Base-by-base conservation (phyloP, 2,329 filamentous ascomycete genomes). In the Penicillium crustosum region DNA sequence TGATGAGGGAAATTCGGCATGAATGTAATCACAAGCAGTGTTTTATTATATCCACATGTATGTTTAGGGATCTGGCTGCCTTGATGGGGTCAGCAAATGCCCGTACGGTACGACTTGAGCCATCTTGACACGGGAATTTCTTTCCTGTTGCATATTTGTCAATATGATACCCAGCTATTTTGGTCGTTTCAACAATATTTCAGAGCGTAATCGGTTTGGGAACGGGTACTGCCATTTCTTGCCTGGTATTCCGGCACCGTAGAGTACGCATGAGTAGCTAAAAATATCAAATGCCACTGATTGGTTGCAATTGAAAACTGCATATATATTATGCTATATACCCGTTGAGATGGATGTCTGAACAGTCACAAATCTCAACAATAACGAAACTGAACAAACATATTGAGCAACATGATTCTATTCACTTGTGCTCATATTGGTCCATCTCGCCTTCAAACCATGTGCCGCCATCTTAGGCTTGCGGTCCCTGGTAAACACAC, bases 381-480 rank as follows among this genome's bases (percentile, higher is more conserved):
- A 5, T 19, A 39, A 12, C 2, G 10, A 25, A 39, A 2, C 21
- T 4, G 3, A 43, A 27, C 43, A 15, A 31, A 21, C 9, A 2
- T 12, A 12, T 7, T 29, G 3, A n/a, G 4, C 10, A 29, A 23
- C 13, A 15, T 25, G 6, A 19, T 2, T 27, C 29, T 13, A 23
- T 6, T 7, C 6, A 12, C n/a, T 47, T 17, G 15, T 8, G 2
- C 31, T 36, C 4, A 47, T 31, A 23, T 45, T 56, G 10, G 48
- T 47, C 54, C 54, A 53, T 15, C 54, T 31, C 4, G 13, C 27
- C 35, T 7, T 53, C 27, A 47, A 33, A 12, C 25, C 27, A 42
- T 47, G 49, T 21, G 54, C 54, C 1, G 41, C 54, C 29, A 51
- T 51, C 35, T 56, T 56, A 2, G 54, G 48, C 25, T 56, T 47